Evolutionary conservation across 2,329 filamentous ascomycete species (phyloP), one percentile per base, ranked within the genome.

Genomic region (Aspergillus fischeri): DNA sequence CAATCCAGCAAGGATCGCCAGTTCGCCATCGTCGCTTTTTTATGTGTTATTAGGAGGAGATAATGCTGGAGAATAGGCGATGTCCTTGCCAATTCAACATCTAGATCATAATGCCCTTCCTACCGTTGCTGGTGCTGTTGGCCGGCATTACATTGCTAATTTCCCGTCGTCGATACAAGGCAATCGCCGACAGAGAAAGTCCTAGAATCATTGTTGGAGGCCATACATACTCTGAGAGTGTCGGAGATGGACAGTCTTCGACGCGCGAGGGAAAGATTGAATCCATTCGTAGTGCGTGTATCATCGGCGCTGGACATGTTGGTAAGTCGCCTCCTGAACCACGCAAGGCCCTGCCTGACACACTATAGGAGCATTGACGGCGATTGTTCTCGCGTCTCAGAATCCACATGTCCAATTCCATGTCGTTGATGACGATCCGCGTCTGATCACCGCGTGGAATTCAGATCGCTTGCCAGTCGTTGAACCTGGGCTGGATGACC

Each of bases 381-480:
- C 60, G 7, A 56, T 67, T 4, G 56, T 69, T 2, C 60, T 70
- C 14, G 68, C 68, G 2, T 60, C 61, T 3, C 61, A 64, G n/a
- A 70, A 69, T 32, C 66, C 67, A 1, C 58, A 63, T 3, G 59
- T 70, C 4, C 62, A 64, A 48, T 67, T 70, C 45, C 62, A 58
- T n/a, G 60, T 70, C 1, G 66, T 66, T 11, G 68, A 70, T 50
- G 56, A 57, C 4, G 63, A 70, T 49, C 55, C 60, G 21, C 54
- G 58, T 8, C 58, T 63, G 10, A 68, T 70, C 35, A 51, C 57
- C 4, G 57, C 62, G 14, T 70, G 68, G 68, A 69, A 69, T 45
- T 70, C 68, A 0, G 59, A 66, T 52, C 59, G 57, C 24, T 54
- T 63, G 28, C 68, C 67, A 0, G 56, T 69, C n/a, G 56, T 60